Conservation (phyloP, 2,329 filamentous ascomycete genomes). For the Neopestalotiopsis rosae region DNA sequence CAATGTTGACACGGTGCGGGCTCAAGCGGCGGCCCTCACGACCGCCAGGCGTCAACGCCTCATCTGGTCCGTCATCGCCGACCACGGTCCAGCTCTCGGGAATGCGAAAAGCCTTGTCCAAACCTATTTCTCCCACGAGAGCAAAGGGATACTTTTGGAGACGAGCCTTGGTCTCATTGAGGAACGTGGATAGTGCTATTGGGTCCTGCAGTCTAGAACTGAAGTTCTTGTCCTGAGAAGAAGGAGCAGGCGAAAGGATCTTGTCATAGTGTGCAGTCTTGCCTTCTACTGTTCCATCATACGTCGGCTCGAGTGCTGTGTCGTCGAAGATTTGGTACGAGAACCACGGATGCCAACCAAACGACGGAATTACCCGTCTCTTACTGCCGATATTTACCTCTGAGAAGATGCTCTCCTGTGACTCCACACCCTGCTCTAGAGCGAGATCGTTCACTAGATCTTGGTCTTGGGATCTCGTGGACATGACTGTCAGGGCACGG, state of each 20-base stretch:
- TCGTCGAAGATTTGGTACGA: slow-evolving; percentile 77
- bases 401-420: slow-evolving; percentile 27
- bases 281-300: slow-evolving; percentile 40
- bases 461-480: slow-evolving; percentile 78
- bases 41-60: slow-evolving; percentile 67
- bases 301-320: slow-evolving; percentile 42
- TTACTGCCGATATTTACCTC: slow-evolving; percentile 15
- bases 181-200: slow-evolving; percentile 60
- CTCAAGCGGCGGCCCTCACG: slow-evolving; percentile 73
- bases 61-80: slow-evolving; percentile 45
- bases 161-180: slow-evolving; percentile 59
- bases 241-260: slow-evolving; percentile 64
- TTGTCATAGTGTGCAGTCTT: slow-evolving; percentile 66
- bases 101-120: slow-evolving; percentile 79
- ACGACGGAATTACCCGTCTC: slow-evolving; percentile 68
- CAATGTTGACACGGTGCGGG: slow-evolving; percentile 69
- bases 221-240: slow-evolving; percentile 48
- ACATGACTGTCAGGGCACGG: slow-evolving; percentile 74
- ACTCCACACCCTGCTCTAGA: slow-evolving; percentile 53
- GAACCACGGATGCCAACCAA: slow-evolving; percentile 91
- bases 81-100: slow-evolving; percentile 61
- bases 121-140: slow-evolving; percentile 77
- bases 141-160: slow-evolving; percentile 65
- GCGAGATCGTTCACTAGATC: slow-evolving; percentile 70
- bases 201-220: slow-evolving; percentile 63